Conservation (phyloP, 1,139 yeast species). For the Ogataea hybrid region DNA sequence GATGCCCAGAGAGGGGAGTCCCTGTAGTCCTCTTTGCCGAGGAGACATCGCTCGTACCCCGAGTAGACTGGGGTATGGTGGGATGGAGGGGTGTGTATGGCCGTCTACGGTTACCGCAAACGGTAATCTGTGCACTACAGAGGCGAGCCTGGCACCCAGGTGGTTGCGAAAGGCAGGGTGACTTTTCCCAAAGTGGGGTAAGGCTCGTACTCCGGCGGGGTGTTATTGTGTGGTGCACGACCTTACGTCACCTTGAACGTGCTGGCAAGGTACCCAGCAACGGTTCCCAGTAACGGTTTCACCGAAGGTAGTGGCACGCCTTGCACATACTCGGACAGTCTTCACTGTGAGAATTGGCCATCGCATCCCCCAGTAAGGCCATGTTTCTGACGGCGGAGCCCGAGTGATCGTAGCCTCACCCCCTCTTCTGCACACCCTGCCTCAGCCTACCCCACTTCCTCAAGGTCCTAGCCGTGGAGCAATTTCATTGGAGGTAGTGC, state of each 20-base stretch:
- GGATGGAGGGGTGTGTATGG: background rate
- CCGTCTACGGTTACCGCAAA: slow-evolving; percentile 4
- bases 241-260: background rate
- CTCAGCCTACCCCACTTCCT: slow-evolving; percentile 12
- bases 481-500: slow-evolving; percentile 2
- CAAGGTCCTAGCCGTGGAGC: slow-evolving; percentile 3
- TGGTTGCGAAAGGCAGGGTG: slow-evolving; percentile 1
- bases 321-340: no score
- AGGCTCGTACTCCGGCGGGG: slow-evolving; percentile 6
- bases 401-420: slow-evolving; percentile 1
- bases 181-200: slow-evolving; percentile 7
- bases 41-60: slow-evolving; percentile 1
- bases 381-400: background rate
- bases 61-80: background rate
- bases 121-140: no score
- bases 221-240: slow-evolving; percentile 2
- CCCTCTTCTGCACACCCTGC: slow-evolving; percentile 15
- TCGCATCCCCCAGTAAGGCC: background rate
- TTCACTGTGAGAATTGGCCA: no score
- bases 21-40: background rate
- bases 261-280: background rate
- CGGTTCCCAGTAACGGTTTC: background rate
- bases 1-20: background rate
- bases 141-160: background rate
- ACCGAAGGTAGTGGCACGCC: no score